Evolutionary conservation across 225 moss, liverwort and hornwort species (phyloP).

Genomic region (Marchantia paleacea): DNA sequence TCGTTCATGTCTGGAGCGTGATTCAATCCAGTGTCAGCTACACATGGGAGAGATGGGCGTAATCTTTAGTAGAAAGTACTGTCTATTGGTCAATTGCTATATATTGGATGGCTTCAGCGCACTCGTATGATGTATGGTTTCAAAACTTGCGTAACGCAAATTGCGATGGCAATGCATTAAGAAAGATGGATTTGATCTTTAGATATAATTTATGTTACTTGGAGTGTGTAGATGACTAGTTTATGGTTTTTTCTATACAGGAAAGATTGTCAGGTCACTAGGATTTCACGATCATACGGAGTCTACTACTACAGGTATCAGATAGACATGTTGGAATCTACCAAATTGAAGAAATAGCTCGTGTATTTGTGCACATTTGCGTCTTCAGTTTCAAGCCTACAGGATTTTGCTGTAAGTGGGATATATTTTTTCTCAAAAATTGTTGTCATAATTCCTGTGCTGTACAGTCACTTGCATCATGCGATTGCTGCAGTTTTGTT

Average conservation of each 20-base stretch:
- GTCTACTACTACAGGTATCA: neutral
- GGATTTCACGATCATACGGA: neutral
- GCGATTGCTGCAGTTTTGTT: neutral
- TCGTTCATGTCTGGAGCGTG: no score
- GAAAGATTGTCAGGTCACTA: neutral
- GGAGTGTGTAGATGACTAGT: constrained; percentile 5
- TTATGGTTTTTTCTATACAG: neutral
- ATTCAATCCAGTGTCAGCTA: no score
- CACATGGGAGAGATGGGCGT: no score
- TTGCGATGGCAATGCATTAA: neutral
- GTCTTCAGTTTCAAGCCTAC: neutral
- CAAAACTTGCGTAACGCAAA: neutral
- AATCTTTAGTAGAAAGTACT: neutral
- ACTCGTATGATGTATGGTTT: no score
- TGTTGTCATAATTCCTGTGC: neutral
- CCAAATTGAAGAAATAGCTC: neutral
- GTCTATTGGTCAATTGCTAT: neutral
- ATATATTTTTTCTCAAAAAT: neutral
- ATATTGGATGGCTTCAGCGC: no score
- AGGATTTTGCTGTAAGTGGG: neutral
- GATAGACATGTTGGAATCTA: neutral
- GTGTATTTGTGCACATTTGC: neutral
- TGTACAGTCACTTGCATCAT: neutral
- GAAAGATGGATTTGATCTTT: neutral
- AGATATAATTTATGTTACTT: neutral